Conservation (phyloP, 495 filamentous ascomycete species). For the Xylaria flabelliformis region DNA sequence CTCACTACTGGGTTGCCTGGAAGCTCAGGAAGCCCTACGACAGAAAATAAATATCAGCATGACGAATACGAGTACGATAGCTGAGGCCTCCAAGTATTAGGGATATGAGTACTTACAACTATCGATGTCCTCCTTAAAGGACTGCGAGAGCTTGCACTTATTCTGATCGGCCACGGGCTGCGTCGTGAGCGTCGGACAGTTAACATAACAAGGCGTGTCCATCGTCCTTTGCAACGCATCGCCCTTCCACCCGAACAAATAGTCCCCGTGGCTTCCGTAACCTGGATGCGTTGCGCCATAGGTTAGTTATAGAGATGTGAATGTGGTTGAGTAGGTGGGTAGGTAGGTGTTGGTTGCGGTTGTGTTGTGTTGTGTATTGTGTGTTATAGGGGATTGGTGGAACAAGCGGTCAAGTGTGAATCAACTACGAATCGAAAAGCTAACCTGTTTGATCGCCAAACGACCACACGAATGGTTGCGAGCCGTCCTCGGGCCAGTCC, state of each 20-base stretch:
- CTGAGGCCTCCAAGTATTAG: no score
- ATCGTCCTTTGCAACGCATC: slow-evolving; percentile 41
- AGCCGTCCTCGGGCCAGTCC: slow-evolving; percentile 51
- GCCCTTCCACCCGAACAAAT: slow-evolving; percentile 43
- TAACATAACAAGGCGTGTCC: slow-evolving; percentile 43
- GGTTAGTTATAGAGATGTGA: no score
- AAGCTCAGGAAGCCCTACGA: slow-evolving; percentile 12
- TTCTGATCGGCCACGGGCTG: slow-evolving; percentile 42
- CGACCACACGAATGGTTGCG: slow-evolving; percentile 50
- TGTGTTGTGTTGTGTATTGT: no score
- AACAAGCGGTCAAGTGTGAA: no score
- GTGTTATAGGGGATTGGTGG: no score
- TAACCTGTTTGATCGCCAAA: slow-evolving; percentile 39
- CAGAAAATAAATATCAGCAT: neutral
- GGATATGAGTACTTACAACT: slow-evolving; percentile 32
- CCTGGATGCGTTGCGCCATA: slow-evolving; percentile 16
- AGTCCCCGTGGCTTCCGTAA: slow-evolving; percentile 41
- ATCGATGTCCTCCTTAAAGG: slow-evolving; percentile 41
- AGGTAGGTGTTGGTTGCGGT: no score
- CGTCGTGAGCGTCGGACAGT: slow-evolving; percentile 39
- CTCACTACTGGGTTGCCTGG: slow-evolving; percentile 12
- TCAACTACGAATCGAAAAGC: no score
- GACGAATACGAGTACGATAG: slow-evolving; percentile 20
- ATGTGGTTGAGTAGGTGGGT: no score
- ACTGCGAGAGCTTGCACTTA: slow-evolving; percentile 36